Percentiles rank a stretch among this genome's conserved stretches.
Conservation (phyloP, 306 rosid genomes). For the Hylodesmum podocarpum region DNA sequence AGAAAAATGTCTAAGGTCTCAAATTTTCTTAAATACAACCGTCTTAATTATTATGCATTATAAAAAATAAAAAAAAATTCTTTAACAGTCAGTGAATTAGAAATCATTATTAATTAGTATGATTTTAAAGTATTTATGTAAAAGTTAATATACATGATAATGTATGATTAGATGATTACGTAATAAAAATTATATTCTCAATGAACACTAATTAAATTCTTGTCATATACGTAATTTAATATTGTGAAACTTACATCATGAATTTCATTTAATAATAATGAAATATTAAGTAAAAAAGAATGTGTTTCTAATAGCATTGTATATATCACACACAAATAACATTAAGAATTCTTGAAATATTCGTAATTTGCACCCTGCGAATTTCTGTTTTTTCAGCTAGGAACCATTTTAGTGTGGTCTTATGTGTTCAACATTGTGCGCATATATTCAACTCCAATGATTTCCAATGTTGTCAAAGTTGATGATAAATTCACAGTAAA, state of each 20-base stretch:
- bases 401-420: slow-evolving; percentile 39
- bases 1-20: too few relatives aligned
- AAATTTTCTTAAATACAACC: too few relatives aligned
- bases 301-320: background rate
- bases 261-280: background rate
- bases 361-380: background rate
- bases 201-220: too few relatives aligned
- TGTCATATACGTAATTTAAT: too few relatives aligned
- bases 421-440: slow-evolving; percentile 40
- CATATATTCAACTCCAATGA: slow-evolving; percentile 5
- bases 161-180: too few relatives aligned
- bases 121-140: too few relatives aligned
- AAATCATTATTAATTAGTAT: too few relatives aligned
- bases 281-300: background rate
- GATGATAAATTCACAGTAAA: background rate
- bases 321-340: background rate
- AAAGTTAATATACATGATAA: too few relatives aligned
- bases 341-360: background rate
- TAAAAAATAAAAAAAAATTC: too few relatives aligned
- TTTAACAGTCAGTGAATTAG: too few relatives aligned
- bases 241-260: background rate
- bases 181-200: too few relatives aligned
- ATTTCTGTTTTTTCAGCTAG: slow-evolving; percentile 20
- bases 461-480: background rate
- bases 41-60: too few relatives aligned